These are phyloP conservation scores for Neurospora tetrasperma DNA, from an alignment of 495 filamentous ascomycete genomes.

Conservation along the genomic window DNA sequence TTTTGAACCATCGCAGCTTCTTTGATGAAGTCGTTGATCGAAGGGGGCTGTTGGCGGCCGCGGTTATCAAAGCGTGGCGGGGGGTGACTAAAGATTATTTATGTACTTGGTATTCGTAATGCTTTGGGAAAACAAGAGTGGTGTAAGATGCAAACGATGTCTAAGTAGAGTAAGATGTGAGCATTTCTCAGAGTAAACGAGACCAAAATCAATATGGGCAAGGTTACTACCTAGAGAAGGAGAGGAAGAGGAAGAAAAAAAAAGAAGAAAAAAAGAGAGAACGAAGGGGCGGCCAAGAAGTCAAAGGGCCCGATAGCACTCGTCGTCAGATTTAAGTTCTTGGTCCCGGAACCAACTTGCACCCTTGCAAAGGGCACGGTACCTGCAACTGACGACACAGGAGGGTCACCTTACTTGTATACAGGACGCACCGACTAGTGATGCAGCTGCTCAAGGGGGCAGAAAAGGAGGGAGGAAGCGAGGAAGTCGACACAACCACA, in stretches of 20 bases:
- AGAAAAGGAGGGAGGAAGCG: background rate
- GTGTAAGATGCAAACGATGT: background rate
- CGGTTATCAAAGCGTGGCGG: background rate
- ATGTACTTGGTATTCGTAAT: background rate
- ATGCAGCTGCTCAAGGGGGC: background rate
- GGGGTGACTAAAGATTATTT: background rate
- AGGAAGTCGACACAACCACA: background rate
- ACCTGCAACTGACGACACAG: background rate
- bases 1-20: background rate
- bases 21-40: background rate
- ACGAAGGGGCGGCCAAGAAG: background rate
- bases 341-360: background rate
- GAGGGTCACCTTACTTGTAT: background rate
- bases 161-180: background rate
- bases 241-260: background rate
- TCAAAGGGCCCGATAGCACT: background rate
- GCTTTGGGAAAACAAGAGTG: background rate
- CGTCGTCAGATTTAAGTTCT: background rate
- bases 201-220: background rate
- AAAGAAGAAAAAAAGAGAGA: background rate
- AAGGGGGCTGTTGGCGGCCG: background rate
- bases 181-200: background rate
- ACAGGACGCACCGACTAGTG: background rate
- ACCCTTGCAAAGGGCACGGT: background rate
- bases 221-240: background rate